Base-by-base conservation (phyloP, 345 rosid genomes). In the Syzygium aromaticum region DNA sequence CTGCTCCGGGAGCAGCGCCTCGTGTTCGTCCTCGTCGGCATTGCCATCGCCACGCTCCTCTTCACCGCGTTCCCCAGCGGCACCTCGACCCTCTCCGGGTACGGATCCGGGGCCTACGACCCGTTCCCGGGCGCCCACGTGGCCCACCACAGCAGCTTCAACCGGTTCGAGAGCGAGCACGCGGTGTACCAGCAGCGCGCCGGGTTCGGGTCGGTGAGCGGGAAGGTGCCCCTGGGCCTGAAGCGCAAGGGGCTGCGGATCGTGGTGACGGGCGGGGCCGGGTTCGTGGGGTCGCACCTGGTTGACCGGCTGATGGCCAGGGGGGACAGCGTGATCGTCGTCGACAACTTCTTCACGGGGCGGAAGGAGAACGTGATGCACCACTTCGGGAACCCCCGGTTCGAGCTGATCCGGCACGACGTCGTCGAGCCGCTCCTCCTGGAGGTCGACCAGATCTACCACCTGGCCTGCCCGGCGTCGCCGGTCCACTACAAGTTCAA, bases 391-490 rank as follows among this genome's bases (percentile, higher is more conserved):
- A 97, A 97, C 91, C 99, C 99, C 1, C 94, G 94, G 86, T 97
- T 97, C 92, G 99, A 97, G 91, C 91, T 97, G 22, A 95, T 97
- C 54, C 90, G 99, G 8, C 99, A 97, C 92, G 99, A 97, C 89
- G 99, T 98, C 64, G 99, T 98, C 0, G 99, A 98, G 86, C 99
- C 99, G 2, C 87, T 98, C 43, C 91, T 98, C 84, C 91, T 98
- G 1, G 99, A 98, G 90, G 99, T 98, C 85, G 99, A 98, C 90
- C 99, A 98, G 98, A 98, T 98, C 98, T 98, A 98, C 88, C 99
- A 98, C 84, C 92, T 98, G 46, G 99, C 99, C 3, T 98, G 99
- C 63, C 99, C 99, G 15, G 99, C 99, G 27, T 98, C 99, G 30
- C 99, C 99, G 2, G 99, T 98, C 15, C 99, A 98, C 89, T 98